Conservation (phyloP, 371 early-diverging fungal genomes). For the Mortierella sp. region DNA sequence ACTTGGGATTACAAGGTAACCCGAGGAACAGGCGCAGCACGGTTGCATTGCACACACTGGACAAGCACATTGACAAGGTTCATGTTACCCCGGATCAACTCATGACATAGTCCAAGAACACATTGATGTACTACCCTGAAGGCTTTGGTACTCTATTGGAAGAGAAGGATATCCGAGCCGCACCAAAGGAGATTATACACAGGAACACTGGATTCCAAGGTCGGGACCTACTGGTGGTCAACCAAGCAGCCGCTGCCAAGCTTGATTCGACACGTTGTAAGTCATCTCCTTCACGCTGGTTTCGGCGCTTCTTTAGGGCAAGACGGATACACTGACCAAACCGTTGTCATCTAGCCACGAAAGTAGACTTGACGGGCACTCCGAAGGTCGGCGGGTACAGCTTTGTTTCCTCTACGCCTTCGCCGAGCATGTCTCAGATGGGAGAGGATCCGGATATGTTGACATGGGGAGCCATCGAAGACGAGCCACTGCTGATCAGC, state of each 20-base stretch:
- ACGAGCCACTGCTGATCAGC: conserved; percentile 67
- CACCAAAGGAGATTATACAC: conserved; percentile 51
- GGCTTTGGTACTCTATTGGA: conserved; percentile 36
- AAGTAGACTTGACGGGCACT: conserved; percentile 54
- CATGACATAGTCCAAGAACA: conserved; percentile 44
- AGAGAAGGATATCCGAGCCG: conserved; percentile 13
- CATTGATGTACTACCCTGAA: conserved; percentile 54
- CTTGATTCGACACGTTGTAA: conserved; percentile 35
- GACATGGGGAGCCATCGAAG: conserved; percentile 87
- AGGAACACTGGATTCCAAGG: conserved; percentile 43
- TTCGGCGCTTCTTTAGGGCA: not conserved
- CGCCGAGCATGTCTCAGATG: conserved; percentile 67
- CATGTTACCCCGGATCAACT: not conserved
- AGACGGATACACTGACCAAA: not conserved
- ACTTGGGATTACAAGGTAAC: conserved; percentile 52
- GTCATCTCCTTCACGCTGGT: not conserved
- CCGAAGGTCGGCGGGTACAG: conserved; percentile 67
- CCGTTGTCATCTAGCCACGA: conserved; percentile 28
- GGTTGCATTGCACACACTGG: not conserved
- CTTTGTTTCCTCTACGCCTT: conserved; percentile 77
- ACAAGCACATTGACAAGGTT: not conserved
- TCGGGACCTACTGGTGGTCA: conserved; percentile 36
- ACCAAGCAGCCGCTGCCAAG: conserved; percentile 41
- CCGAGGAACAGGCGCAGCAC: not conserved
- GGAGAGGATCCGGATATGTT: conserved; percentile 67